These are phyloP conservation scores for Cicer judaicum DNA, from an alignment of 306 rosid genomes.

Conservation along the genomic window DNA sequence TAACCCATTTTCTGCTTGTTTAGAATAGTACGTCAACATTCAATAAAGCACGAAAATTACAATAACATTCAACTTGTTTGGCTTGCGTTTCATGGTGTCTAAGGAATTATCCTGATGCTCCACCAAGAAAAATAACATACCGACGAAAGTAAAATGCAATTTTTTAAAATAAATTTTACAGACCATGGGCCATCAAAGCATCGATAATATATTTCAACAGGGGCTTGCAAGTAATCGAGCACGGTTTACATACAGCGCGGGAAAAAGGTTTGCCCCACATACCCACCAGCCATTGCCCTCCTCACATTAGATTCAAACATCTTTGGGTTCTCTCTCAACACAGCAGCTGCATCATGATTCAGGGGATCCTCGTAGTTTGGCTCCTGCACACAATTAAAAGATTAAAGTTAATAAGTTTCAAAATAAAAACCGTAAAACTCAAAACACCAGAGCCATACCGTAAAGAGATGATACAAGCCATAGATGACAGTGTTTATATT, in stretches of 20 bases:
- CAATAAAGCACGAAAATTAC: constrained; percentile 49
- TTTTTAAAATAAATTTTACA: constrained; percentile 54
- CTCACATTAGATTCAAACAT: constrained; percentile 82
- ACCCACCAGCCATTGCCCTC: constrained; percentile 96
- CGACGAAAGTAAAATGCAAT: constrained; percentile 47
- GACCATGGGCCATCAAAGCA: constrained; percentile 51
- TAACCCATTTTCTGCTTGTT: constrained; percentile 41
- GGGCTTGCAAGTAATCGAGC: constrained; percentile 36
- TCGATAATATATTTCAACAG: constrained; percentile 45
- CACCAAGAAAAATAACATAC: constrained; percentile 44
- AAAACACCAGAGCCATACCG: constrained; percentile 52
- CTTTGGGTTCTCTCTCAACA: constrained; percentile 80
- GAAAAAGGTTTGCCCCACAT: constrained; percentile 82
- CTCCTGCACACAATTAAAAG: constrained; percentile 56
- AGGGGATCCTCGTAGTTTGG: constrained; percentile 95
- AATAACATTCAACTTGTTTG: constrained; percentile 47
- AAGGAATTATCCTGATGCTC: constrained; percentile 42
- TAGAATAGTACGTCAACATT: constrained; percentile 37
- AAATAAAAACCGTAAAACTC: not conserved
- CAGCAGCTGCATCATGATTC: constrained; percentile 92
- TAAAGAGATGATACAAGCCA: constrained; percentile 90
- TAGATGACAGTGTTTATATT: constrained; percentile 82
- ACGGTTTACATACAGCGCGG: constrained; percentile 70
- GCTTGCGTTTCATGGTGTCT: constrained; percentile 43
- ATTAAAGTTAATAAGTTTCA: not conserved